phyloP scores from a whole-genome alignment of 140 eudicot genomes.

The Anethum foeniculum region DNA sequence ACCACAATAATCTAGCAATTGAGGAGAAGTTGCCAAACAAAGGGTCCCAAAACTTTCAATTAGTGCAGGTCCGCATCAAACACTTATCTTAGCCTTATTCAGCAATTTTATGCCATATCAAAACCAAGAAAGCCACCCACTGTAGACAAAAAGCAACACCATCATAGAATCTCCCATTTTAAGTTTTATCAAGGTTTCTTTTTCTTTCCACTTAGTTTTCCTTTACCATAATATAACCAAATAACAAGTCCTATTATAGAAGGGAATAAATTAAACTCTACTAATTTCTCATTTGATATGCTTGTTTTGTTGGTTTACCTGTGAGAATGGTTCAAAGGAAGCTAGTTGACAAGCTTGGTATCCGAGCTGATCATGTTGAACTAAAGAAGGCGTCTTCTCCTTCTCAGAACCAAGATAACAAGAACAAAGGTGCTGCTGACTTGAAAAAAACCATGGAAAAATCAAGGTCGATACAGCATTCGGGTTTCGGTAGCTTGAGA shows the following conservation, averaged over 20 bases:
- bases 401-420: conserved; percentile 36
- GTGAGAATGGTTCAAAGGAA: conserved; percentile 77
- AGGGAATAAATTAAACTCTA: conserved; percentile 21
- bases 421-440: conserved; percentile 31
- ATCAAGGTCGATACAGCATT: conserved; percentile 43
- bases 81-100: conserved; percentile 28
- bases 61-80: conserved; percentile 37
- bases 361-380: conserved; percentile 37
- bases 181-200: conserved; percentile 10
- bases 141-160: conserved; percentile 11
- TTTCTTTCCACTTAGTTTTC: neutral
- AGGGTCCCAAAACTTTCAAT: conserved; percentile 15
- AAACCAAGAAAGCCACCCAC: conserved; percentile 22
- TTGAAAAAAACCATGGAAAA: conserved; percentile 64
- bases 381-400: conserved; percentile 35
- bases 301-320: conserved; percentile 28
- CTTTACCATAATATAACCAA: neutral
- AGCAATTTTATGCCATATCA: conserved; percentile 6
- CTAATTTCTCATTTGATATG: conserved; percentile 19
- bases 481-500: conserved; percentile 20
- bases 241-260: conserved; percentile 13
- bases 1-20: neutral
- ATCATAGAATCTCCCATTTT: conserved; percentile 20
- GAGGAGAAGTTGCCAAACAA: conserved; percentile 10
- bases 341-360: conserved; percentile 51